Percentiles rank a stretch among this genome's conserved stretches.
Evolutionary conservation across 768 basidiomycete genomes (phyloP).

Genomic region (Tylopilus plumbeoviolaceoides): DNA sequence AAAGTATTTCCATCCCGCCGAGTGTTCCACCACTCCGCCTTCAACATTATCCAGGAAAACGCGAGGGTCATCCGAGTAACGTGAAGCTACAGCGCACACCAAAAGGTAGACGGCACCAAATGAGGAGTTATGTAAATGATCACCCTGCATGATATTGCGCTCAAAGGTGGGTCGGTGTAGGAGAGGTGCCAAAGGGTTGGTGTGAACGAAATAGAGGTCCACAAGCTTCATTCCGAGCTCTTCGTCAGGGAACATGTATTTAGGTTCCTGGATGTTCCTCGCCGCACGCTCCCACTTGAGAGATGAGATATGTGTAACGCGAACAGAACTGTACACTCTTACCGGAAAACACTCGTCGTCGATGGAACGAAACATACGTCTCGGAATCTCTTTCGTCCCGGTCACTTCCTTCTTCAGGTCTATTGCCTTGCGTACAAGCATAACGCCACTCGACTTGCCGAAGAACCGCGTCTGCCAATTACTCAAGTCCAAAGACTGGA

Average conservation of each 20-base stretch:
- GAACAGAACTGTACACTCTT: conserved; percentile 12
- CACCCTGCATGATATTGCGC: conserved; percentile 40
- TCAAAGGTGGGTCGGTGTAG: conserved; percentile 73
- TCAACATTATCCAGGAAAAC: conserved; percentile 38
- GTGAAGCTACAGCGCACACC: conserved; percentile 66
- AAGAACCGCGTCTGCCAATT: conserved; percentile 27
- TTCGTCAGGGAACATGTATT: conserved; percentile 45
- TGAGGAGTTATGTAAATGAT: conserved; percentile 45
- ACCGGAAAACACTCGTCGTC: conserved; percentile 18
- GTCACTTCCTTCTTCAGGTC: conserved; percentile 57
- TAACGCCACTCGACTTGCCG: conserved; percentile 41
- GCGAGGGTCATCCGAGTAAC: conserved; percentile 52
- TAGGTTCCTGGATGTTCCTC: conserved; percentile 16
- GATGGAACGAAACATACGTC: neutral
- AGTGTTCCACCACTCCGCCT: conserved; percentile 34
- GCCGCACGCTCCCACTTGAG: conserved; percentile 29
- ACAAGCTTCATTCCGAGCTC: conserved; percentile 51
- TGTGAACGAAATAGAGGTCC: conserved; percentile 57
- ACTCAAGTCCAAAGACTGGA: conserved; percentile 20
- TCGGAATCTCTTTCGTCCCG: conserved; percentile 30
- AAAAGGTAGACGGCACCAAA: conserved; percentile 64
- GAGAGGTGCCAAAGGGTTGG: conserved; percentile 61
- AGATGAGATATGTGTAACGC: neutral
- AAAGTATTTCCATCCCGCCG: conserved; percentile 50
- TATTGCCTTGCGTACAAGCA: conserved; percentile 44